Conservation (phyloP, 441 rosid genomes). For the Croton setiger region DNA sequence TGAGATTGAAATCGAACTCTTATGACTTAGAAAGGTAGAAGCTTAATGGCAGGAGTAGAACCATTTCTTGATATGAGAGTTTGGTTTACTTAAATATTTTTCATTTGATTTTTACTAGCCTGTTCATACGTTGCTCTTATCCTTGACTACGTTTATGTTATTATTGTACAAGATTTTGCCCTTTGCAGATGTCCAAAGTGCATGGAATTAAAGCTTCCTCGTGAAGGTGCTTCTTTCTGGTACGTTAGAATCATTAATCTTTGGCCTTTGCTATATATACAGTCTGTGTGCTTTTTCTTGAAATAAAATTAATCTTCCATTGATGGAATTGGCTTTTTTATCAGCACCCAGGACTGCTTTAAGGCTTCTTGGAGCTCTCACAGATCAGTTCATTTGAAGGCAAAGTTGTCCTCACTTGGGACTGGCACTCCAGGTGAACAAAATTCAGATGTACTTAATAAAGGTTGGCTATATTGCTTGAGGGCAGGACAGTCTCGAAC, state of each 20-base stretch:
- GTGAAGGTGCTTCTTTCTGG: constrained; percentile 95
- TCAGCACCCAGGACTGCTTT: constrained; percentile 92
- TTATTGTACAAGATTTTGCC: neutral
- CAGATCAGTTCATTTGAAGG: constrained; percentile 76
- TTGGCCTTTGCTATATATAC: neutral
- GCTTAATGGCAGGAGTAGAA: neutral
- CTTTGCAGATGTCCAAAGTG: constrained; percentile 86
- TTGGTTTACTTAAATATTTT: neutral
- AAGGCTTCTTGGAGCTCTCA: constrained; percentile 93
- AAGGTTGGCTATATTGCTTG: constrained; percentile 80
- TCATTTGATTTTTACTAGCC: neutral
- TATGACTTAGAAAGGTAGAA: neutral
- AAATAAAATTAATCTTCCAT: neutral
- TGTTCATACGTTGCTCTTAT: neutral
- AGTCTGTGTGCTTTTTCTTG: neutral
- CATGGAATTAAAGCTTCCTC: constrained; percentile 85
- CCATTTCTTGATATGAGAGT: neutral
- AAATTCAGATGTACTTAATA: constrained; percentile 39
- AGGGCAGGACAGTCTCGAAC: constrained; percentile 67
- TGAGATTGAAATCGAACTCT: neutral
- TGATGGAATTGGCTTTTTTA: constrained; percentile 14
- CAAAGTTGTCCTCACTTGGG: constrained; percentile 50
- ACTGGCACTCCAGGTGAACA: constrained; percentile 33
- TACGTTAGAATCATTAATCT: constrained; percentile 28
- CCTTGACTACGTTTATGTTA: neutral